A percentile compares a stretch with the other conserved stretches of the same genome.
Conservation (phyloP, 495 filamentous ascomycete genomes). For the Aspergillus haitiensis region DNA sequence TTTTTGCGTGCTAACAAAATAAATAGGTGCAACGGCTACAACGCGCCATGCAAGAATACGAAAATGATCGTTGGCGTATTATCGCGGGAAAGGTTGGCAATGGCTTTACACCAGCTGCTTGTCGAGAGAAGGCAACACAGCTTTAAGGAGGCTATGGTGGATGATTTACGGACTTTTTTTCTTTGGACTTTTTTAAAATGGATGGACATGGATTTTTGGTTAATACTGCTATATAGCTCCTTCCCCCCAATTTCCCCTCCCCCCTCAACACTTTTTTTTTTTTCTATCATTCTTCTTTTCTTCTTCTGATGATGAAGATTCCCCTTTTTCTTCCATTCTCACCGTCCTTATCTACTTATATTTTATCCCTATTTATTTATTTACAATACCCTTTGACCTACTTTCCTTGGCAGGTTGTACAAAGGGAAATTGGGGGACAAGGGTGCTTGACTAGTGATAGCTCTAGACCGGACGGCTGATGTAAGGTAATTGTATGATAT, state of each 20-base stretch:
- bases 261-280: background rate
- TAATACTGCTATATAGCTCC: background rate
- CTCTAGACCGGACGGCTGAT: conserved; percentile 22
- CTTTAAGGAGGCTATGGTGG: conserved; percentile 28
- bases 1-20: conserved; percentile 3
- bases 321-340: conserved; percentile 6
- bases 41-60: conserved; percentile 80
- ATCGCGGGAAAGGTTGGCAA: conserved; percentile 83
- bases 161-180: conserved; percentile 16
- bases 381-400: conserved; percentile 9
- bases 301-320: background rate
- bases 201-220: conserved; percentile 13
- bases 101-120: conserved; percentile 80
- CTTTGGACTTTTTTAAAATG: background rate
- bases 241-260: background rate
- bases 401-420: conserved; percentile 22
- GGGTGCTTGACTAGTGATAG: conserved; percentile 17
- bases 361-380: conserved; percentile 14
- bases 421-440: conserved; percentile 16
- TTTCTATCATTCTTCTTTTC: conserved; percentile 1
- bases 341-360: conserved; percentile 8
- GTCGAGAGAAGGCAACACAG: conserved; percentile 74
- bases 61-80: conserved; percentile 86
- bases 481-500: conserved; percentile 24
- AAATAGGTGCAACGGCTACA: conserved; percentile 72